A percentile compares a stretch with the other conserved stretches of the same genome.
These are phyloP conservation scores for Dactylis glomerata DNA, from an alignment of 176 grass and related monocot species.

Conservation along the genomic window DNA sequence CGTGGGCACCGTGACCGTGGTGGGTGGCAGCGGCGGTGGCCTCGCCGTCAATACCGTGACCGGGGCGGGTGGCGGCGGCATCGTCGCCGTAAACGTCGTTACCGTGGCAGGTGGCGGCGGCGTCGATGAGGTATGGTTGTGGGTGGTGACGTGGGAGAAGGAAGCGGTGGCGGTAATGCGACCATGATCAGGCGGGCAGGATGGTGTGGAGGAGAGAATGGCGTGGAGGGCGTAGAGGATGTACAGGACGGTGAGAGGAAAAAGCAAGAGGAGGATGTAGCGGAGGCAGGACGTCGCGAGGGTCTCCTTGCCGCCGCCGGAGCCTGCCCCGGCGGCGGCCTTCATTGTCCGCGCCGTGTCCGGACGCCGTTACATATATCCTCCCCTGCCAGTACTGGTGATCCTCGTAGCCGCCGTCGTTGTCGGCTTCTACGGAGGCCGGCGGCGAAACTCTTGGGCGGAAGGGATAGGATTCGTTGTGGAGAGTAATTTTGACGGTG, in stretches of 20 bases:
- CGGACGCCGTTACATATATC: neutral
- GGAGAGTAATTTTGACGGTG: neutral
- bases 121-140: neutral
- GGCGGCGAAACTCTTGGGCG: neutral
- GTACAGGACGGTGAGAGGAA: slow-evolving; percentile 39
- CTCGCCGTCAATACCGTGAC: neutral
- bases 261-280: slow-evolving; percentile 6
- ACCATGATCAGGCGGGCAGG: neutral
- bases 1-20: neutral
- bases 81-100: neutral
- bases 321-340: slow-evolving; percentile 18
- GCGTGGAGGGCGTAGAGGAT: slow-evolving; percentile 54
- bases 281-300: slow-evolving; percentile 26
- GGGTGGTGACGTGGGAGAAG: neutral
- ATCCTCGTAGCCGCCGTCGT: neutral
- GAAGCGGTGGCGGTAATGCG: neutral
- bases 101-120: neutral
- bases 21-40: neutral
- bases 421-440: neutral
- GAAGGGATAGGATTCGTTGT: neutral
- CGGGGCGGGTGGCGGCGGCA: neutral
- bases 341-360: slow-evolving; percentile 42
- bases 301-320: slow-evolving; percentile 38
- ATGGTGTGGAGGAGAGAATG: slow-evolving; percentile 31
- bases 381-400: neutral